A percentile compares a stretch with the other conserved stretches of the same genome.
Conservation (phyloP, 1,139 yeast species). For the Kodamaea fungicola region DNA sequence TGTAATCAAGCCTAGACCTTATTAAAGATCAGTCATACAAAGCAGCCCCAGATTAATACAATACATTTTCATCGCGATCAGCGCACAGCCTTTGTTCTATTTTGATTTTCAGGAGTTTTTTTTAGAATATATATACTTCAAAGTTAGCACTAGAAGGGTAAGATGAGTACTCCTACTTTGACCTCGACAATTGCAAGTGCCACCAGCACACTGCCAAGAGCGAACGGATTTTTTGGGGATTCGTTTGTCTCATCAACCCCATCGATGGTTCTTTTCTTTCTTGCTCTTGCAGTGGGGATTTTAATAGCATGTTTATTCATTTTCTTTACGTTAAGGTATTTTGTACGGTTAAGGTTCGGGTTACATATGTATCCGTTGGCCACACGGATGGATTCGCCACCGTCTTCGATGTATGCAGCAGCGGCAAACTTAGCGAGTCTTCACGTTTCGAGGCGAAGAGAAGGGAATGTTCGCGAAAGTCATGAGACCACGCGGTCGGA, state of each 20-base stretch:
- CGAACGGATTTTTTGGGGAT: constrained; percentile 6
- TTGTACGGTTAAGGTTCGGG: constrained; percentile 54
- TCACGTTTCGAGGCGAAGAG: background rate
- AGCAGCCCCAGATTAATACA: too few relatives aligned
- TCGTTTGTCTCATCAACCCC: constrained; percentile 47
- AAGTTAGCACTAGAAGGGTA: constrained; percentile 1
- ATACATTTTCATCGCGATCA: too few relatives aligned
- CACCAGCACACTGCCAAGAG: background rate
- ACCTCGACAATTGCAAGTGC: background rate
- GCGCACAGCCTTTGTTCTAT: too few relatives aligned
- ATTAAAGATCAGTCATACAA: too few relatives aligned
- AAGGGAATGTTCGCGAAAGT: too few relatives aligned
- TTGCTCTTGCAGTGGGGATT: constrained; percentile 63
- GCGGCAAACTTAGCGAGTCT: constrained; percentile 2
- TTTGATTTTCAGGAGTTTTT: background rate
- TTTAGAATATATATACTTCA: constrained; percentile 2
- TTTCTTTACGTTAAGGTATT: constrained; percentile 58
- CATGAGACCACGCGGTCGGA: too few relatives aligned
- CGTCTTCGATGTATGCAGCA: constrained; percentile 8
- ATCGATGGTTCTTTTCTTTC: constrained; percentile 57
- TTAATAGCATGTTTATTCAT: constrained; percentile 51
- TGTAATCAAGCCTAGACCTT: too few relatives aligned
- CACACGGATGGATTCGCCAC: constrained; percentile 1
- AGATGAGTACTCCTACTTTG: constrained; percentile 1
- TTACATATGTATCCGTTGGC: constrained; percentile 43